Evolutionary conservation across 1,284 basidiomycete species (phyloP).

Genomic region (Caloboletus firmus): DNA sequence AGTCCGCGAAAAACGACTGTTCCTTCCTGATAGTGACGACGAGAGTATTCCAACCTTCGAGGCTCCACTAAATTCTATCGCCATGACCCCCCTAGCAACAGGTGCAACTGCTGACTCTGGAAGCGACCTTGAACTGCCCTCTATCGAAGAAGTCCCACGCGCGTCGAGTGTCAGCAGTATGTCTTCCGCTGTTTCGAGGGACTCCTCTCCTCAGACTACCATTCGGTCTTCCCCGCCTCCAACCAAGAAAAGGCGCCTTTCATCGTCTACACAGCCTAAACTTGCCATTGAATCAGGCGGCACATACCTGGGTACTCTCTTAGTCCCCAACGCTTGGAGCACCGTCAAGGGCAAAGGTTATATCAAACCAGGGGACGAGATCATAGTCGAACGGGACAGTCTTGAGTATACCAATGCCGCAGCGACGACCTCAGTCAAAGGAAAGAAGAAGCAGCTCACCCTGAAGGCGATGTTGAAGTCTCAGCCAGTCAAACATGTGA

Average conservation of each 20-base stretch:
- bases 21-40: slow-evolving; percentile 61
- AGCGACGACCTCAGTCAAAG: slow-evolving; percentile 36
- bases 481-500: slow-evolving; percentile 44
- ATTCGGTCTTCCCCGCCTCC: slow-evolving; percentile 33
- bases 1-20: slow-evolving; percentile 41
- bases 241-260: slow-evolving; percentile 54
- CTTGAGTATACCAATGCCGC: slow-evolving; percentile 33
- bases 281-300: slow-evolving; percentile 3
- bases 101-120: slow-evolving; percentile 28
- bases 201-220: slow-evolving; percentile 27
- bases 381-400: slow-evolving; percentile 58
- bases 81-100: slow-evolving; percentile 2
- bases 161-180: slow-evolving; percentile 45
- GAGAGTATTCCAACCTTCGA: slow-evolving; percentile 39
- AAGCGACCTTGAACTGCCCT: slow-evolving; percentile 36
- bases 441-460: slow-evolving; percentile 65
- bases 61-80: slow-evolving; percentile 15
- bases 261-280: slow-evolving; percentile 24
- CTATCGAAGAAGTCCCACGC: slow-evolving; percentile 36
- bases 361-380: slow-evolving; percentile 60
- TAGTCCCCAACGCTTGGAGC: slow-evolving; percentile 79
- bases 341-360: slow-evolving; percentile 74
- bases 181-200: slow-evolving; percentile 33
- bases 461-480: slow-evolving; percentile 66
- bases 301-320: slow-evolving; percentile 63